Conservation (phyloP, 495 filamentous ascomycete genomes). For the Staphylotrichum longicolle region DNA sequence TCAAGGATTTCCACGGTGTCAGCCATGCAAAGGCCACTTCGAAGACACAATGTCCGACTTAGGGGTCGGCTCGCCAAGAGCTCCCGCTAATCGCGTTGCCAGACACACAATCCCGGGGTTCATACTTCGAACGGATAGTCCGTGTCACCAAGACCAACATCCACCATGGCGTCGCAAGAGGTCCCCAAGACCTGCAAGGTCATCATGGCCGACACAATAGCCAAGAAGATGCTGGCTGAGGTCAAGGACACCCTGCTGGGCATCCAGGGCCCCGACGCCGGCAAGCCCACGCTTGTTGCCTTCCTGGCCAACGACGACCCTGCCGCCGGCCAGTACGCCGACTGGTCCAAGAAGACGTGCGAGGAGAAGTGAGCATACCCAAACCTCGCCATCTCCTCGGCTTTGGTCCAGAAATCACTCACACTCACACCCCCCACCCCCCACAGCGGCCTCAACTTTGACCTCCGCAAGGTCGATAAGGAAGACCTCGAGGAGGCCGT, state of each 20-base stretch:
- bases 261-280: constrained; percentile 48
- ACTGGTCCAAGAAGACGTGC: constrained; percentile 96
- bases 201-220: constrained; percentile 78
- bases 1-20: neutral
- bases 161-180: constrained; percentile 42
- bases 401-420: neutral
- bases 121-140: neutral
- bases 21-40: neutral
- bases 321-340: constrained; percentile 86
- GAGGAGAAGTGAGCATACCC: constrained; percentile 71
- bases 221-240: constrained; percentile 73
- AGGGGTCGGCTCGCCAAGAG: neutral
- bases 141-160: neutral
- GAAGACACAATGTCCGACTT: neutral
- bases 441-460: constrained; percentile 80
- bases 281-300: constrained; percentile 75
- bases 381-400: neutral
- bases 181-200: constrained; percentile 79
- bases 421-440: neutral
- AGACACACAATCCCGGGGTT: neutral
- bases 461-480: constrained; percentile 75
- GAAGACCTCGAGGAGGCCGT: constrained; percentile 86
- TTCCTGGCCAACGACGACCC: constrained; percentile 92
- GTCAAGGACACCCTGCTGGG: constrained; percentile 68
- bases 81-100: constrained; percentile 2